phyloP scores from a whole-genome alignment of 352 stramenopile genomes.

The Globisporangium orthogonon region DNA sequence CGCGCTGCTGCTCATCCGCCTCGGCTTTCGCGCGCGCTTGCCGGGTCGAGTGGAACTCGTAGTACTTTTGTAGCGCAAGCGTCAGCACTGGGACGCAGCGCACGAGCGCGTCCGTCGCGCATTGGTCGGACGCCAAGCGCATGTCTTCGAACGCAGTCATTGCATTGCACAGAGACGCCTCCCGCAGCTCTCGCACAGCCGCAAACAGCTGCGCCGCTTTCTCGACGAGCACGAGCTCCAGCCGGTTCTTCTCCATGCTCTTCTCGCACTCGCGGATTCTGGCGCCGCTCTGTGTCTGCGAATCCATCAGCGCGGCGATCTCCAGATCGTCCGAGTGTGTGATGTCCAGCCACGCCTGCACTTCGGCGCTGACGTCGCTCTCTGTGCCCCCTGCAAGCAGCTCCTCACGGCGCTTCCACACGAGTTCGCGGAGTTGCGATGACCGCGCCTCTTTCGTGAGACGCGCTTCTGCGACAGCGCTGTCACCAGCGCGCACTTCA shows the following conservation, averaged over 20 bases:
- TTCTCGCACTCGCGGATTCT: conserved; percentile 13
- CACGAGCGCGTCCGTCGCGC: conserved; percentile 28
- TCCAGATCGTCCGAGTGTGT: conserved; percentile 28
- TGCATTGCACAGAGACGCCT: conserved; percentile 12
- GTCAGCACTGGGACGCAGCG: conserved; percentile 42
- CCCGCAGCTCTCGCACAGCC: conserved; percentile 18
- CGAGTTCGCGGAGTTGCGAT: conserved; percentile 26
- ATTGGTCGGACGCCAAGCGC: conserved; percentile 16
- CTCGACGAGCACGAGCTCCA: conserved; percentile 25
- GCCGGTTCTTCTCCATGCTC: conserved; percentile 17
- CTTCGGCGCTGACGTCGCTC: conserved; percentile 23
- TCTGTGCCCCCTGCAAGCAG: conserved; percentile 18
- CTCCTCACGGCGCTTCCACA: conserved; percentile 22
- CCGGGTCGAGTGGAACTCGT: conserved; percentile 54
- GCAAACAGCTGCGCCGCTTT: conserved; percentile 22
- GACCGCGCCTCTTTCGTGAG: conserved; percentile 23
- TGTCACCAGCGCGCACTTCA: conserved; percentile 22
- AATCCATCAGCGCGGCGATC: conserved; percentile 22
- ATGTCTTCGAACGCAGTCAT: conserved; percentile 21
- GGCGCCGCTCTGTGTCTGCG: conserved; percentile 18
- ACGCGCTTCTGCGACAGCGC: conserved; percentile 17
- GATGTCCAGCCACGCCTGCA: conserved; percentile 28
- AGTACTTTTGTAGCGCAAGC: conserved; percentile 32
- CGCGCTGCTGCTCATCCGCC: conserved; percentile 33
- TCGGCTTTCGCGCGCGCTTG: conserved; percentile 45